Conservation (phyloP, 2,329 filamentous ascomycete genomes). For the Colletotrichum kahawae region DNA sequence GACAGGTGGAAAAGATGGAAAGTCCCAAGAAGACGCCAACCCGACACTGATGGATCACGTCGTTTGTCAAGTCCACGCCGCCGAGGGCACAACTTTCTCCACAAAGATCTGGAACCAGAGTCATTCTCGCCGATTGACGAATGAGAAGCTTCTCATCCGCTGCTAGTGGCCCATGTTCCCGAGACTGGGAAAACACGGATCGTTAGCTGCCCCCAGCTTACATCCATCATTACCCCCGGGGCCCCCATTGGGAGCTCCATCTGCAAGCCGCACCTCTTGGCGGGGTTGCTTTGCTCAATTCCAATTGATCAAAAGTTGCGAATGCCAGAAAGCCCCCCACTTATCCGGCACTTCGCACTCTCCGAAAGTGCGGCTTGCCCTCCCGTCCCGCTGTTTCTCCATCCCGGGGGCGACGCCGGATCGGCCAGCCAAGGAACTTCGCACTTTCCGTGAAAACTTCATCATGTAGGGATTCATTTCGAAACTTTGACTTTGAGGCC, state of each 20-base stretch:
- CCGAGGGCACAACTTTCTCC: background rate
- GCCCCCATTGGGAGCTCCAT: background rate
- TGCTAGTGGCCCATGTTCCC: background rate
- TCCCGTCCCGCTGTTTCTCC: background rate
- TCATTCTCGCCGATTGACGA: background rate
- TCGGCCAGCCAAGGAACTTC: background rate
- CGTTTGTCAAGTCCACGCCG: background rate
- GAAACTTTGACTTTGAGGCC: background rate
- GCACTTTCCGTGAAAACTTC: background rate
- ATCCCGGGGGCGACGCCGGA: background rate
- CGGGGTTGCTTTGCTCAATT: background rate
- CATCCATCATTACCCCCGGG: background rate
- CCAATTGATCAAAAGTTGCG: background rate
- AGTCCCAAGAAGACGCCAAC: background rate
- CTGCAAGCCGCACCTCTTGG: background rate
- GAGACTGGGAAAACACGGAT: background rate
- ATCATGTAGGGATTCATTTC: background rate
- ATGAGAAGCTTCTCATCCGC: background rate
- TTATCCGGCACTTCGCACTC: slow-evolving; percentile 1
- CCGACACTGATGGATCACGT: background rate
- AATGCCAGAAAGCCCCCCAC: background rate
- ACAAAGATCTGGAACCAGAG: background rate
- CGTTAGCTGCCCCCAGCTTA: background rate
- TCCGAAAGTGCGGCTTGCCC: slow-evolving; percentile 10
- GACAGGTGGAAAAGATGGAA: background rate